phyloP scores from a whole-genome alignment of 257 asterid genomes.

The Solanum appendiculatum region DNA sequence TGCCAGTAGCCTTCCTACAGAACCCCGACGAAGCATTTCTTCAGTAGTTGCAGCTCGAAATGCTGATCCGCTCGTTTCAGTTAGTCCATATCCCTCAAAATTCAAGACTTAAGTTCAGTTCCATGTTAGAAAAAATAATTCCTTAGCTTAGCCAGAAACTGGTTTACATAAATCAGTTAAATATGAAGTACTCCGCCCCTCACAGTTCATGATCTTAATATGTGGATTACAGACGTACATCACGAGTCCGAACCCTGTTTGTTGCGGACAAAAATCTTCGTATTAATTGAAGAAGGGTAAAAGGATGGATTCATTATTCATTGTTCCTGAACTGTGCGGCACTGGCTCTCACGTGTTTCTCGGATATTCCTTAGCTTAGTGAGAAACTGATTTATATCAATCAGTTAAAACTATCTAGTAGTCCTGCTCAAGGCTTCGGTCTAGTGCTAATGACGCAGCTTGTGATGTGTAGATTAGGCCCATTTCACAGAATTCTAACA shows the following conservation, averaged over 20 bases:
- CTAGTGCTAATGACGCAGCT: not conserved
- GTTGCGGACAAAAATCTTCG: not conserved
- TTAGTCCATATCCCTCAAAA: constrained; percentile 57
- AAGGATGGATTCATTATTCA: not conserved
- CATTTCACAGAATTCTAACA: not conserved
- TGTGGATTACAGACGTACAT: not conserved
- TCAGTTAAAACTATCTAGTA: not conserved
- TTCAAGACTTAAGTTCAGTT: not conserved
- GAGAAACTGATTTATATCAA: not conserved
- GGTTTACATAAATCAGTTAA: not conserved
- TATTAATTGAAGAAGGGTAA: not conserved
- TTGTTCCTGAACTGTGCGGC: not conserved
- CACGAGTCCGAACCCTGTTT: not conserved
- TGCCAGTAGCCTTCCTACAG: constrained; percentile 30
- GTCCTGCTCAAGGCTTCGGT: not conserved
- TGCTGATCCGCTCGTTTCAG: constrained; percentile 39
- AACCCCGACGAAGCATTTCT: constrained; percentile 30
- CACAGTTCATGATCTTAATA: not conserved
- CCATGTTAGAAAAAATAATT: not conserved
- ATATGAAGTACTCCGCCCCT: not conserved
- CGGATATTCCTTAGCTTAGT: not conserved
- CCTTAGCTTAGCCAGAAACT: not conserved
- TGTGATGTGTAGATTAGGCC: not conserved
- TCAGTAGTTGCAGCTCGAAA: constrained; percentile 15
- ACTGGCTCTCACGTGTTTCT: not conserved